Percentiles rank a stretch among this genome's conserved stretches.
Conservation (phyloP, 2,329 filamentous ascomycete genomes). For the Trichoderma cornu-damae region DNA sequence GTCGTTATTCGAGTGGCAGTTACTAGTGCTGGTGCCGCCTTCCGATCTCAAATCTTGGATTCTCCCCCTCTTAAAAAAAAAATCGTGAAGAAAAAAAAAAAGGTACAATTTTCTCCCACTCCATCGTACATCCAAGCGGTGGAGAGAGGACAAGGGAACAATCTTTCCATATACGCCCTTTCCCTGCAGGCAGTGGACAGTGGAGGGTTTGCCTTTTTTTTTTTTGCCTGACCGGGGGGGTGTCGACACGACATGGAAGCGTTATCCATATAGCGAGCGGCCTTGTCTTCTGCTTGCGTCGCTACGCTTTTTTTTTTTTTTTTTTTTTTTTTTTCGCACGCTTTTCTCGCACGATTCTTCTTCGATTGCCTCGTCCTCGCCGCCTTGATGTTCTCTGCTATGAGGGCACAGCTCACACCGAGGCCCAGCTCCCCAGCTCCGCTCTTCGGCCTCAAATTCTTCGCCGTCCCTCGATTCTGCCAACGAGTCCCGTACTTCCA, state of each 20-base stretch:
- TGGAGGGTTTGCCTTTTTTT: neutral
- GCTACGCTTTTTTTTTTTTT: no score
- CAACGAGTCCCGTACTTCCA: neutral
- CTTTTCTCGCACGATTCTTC: no score
- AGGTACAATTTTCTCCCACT: neutral
- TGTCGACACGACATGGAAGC: neutral
- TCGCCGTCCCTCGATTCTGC: neutral
- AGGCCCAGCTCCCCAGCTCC: neutral
- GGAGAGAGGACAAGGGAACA: neutral
- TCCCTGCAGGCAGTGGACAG: neutral
- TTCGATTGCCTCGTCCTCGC: neutral
- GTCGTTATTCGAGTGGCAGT: neutral
- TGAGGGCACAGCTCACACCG: neutral
- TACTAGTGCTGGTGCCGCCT: constrained; percentile 4
- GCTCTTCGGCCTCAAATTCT: neutral
- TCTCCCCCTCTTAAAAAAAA: neutral
- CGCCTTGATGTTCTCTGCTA: neutral
- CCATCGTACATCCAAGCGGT: neutral
- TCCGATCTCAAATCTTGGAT: constrained; percentile 13
- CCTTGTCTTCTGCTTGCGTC: neutral
- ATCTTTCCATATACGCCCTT: neutral
- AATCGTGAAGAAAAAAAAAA: neutral
- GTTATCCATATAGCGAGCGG: neutral
- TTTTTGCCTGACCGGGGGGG: constrained; percentile 8
- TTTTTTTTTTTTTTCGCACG: no score